phyloP scores from a whole-genome alignment of 139 green algal genomes.

The Picochlorum sp. region DNA sequence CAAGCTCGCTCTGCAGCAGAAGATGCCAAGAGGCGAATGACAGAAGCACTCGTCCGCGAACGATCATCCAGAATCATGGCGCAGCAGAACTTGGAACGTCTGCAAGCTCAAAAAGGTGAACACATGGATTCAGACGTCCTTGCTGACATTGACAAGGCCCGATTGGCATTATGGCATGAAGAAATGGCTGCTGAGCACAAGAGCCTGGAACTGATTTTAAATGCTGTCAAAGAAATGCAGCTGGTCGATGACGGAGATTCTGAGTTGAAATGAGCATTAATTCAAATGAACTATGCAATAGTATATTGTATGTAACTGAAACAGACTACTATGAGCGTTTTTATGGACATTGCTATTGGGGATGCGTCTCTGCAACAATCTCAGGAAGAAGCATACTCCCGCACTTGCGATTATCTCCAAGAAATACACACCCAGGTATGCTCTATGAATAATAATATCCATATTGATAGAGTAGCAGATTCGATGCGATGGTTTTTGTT shows the following conservation, averaged over 20 bases:
- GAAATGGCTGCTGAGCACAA: constrained; percentile 11
- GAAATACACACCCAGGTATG: constrained; percentile 1
- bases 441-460: no score
- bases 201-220: constrained; percentile 13
- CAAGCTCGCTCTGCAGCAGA: constrained; percentile 12
- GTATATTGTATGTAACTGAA: no score
- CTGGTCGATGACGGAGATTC: not conserved
- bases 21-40: not conserved
- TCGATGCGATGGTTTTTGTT: not conserved
- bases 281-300: not conserved
- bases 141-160: not conserved
- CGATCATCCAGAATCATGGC: constrained; percentile 18
- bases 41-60: constrained; percentile 17
- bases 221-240: constrained; percentile 19
- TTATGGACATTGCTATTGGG: constrained; percentile 7
- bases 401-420: constrained; percentile 5
- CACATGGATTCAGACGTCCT: not conserved
- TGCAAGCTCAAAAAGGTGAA: not conserved
- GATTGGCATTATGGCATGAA: constrained; percentile 15
- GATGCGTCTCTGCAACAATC: not conserved
- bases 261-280: not conserved
- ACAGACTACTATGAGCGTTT: not conserved
- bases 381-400: constrained; percentile 6
- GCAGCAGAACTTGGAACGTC: constrained; percentile 17
- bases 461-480: no score